Evolutionary conservation across 1,284 basidiomycete species (phyloP), one percentile per base, ranked within the genome.

Genomic region (Heterobasidion occidentale): DNA sequence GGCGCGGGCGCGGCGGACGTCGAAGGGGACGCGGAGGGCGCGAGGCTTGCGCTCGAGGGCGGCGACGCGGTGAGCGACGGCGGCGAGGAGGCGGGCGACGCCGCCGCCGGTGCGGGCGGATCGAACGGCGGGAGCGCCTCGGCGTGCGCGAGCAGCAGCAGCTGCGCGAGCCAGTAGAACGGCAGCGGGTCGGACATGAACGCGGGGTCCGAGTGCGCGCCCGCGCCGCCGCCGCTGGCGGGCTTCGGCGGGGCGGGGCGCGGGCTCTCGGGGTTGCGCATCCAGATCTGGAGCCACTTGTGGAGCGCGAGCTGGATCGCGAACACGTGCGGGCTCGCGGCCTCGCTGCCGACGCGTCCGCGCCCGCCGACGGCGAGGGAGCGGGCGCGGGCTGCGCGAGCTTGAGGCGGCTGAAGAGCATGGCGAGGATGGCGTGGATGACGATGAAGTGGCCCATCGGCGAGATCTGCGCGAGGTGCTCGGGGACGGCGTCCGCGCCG

Each of bases 141-240:
- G 64, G 80, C 79, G 60, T 77, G 74, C 36, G 79, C 80, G 53
- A 81, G 66, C 36, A 83, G 65, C 17, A 77, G 72, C 35, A 81
- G 73, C 66, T 83, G 77, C 4, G 77, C 79, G 44, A 86, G 73
- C 83, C 82, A 84, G 65, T 83, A 84, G 65, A 80, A 81, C 3
- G 81, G 80, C 34, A 83, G 67, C 14, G 77, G 77, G 63, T 78
- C 73, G 62, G 64, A 71, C 45, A 67, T 67, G 68, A 82, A 83
- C 9, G 75, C 71, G 45, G 74, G 72, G 50, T 74, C 74, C 45
- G 50, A 15, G 20, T 42, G 9, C 4, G 6, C n/a, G 15, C 27
- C 4, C 46, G 46, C 15, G 17, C 11, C 11, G 11, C 46, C 46
- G 12, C 34, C 9, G n/a, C 12, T 12, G 3, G 27, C 12, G 11